Conservation (phyloP, 1,139 yeast genomes). For the Saccharomycopsis crataegensis region DNA sequence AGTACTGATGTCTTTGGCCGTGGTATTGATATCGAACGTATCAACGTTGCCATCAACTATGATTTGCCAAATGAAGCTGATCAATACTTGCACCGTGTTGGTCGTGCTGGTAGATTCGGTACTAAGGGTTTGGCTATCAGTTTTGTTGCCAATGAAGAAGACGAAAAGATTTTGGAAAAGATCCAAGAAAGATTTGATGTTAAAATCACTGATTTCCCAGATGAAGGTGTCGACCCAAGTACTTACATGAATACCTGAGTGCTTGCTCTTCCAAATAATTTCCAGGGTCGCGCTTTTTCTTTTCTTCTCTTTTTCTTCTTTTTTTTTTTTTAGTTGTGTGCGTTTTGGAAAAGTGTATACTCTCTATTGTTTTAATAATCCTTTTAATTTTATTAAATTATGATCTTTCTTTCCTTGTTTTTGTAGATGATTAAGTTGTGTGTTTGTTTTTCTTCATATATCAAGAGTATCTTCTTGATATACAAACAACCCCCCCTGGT, state of each 20-base stretch:
- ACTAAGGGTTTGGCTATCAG: conserved; percentile 97
- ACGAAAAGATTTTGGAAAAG: conserved; percentile 82
- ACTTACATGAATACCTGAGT: conserved; percentile 90
- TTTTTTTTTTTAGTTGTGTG: no score
- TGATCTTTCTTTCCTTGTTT: no score
- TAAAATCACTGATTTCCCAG: conserved; percentile 91
- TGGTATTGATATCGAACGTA: conserved; percentile 99
- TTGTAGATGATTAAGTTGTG: no score
- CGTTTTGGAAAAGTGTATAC: no score
- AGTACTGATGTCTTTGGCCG: conserved; percentile 98
- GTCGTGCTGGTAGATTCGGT: conserved; percentile 99
- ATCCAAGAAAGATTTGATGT: conserved; percentile 98
- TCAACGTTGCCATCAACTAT: conserved; percentile 94
- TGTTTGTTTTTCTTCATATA: no score
- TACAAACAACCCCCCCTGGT: no score
- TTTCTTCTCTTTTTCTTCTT: no score
- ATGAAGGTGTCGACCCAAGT: conserved; percentile 95
- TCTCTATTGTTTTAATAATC: no score
- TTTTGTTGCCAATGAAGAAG: conserved; percentile 78
- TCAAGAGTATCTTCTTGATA: no score
- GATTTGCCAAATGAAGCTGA: conserved; percentile 89
- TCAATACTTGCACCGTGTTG: conserved; percentile 97
- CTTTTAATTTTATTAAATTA: no score
- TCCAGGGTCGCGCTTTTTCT: neutral
- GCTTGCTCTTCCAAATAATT: neutral